Base-by-base conservation (phyloP, 148 eudicot species). In the Rhododendron ferrugineum region DNA sequence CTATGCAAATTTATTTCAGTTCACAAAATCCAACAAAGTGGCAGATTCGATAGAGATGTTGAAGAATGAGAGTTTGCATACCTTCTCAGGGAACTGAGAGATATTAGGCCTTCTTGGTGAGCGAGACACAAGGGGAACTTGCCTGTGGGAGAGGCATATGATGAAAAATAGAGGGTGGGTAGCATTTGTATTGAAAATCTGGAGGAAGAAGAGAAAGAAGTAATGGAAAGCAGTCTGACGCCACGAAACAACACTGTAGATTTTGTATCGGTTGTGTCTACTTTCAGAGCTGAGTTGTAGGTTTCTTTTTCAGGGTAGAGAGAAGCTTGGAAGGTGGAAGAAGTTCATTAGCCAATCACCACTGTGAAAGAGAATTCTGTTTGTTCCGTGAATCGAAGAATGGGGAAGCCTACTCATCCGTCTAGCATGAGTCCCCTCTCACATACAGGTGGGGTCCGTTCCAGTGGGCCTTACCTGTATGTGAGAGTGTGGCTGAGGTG, bases 321-420 rank as follows among this genome's bases (percentile, higher is more conserved):
- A 73, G 78, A 73, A 34, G 78, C 46, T 73, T 73, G 78, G 78
- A 34, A 73, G 78, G n/a, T 73, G 78, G 78, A 73, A 34, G 46
- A 73, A 34, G 78, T 5, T 16, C 7, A 34, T 36, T 22, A 32
- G 10, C 44, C 44, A 34, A 16, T 73, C 78, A 2, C 4, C 46
- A 0, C 78, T 73, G 78, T 73, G 44, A 18, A 32, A 15, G 78
- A 73, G 44, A 73, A 36, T 36, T 73, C 78, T 6, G 11, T 15
- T 18, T 32, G 11, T 73, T 54, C 60, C 22, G n/a, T 73, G 22
- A 73, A 34, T 32, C 6, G 60, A 16, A 54, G 60, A 16, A 54
- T 16, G 22, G 22, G 60, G 60, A 54, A 54, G 60, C 60, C 60
- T 15, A 54, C 60, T 54, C 60, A 54, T 54, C 60, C 60, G 0